Conservation (phyloP, 805 yeast genomes). For the Jamesozyma rosinii region DNA sequence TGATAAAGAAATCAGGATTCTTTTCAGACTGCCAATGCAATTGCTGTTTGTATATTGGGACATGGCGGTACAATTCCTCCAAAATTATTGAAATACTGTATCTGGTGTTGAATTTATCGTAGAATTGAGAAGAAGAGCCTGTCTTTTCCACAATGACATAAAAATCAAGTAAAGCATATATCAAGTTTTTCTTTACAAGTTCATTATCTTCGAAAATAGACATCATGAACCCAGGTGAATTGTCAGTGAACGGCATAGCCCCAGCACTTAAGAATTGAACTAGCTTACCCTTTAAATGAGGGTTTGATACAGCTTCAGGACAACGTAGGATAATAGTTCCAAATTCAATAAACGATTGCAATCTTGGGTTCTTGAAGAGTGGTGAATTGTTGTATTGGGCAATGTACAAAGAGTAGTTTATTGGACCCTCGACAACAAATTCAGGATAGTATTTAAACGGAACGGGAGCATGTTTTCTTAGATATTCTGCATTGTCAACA, state of each 20-base stretch:
- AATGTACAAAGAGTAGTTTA: conserved; percentile 60
- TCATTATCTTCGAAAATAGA: conserved; percentile 55
- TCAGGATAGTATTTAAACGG: conserved; percentile 86
- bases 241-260: conserved; percentile 46
- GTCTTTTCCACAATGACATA: conserved; percentile 94
- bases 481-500: conserved; percentile 64
- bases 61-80: conserved; percentile 68
- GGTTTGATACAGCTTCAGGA: conserved; percentile 80
- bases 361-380: conserved; percentile 43
- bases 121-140: conserved; percentile 89
- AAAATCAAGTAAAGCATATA: conserved; percentile 78
- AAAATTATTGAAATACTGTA: conserved; percentile 76
- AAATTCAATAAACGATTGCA: conserved; percentile 57
- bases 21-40: conserved; percentile 56
- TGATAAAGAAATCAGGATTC: conserved; percentile 75
- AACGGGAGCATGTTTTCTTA: conserved; percentile 53
- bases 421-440: conserved; percentile 70
- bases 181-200: conserved; percentile 52
- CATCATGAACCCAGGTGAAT: conserved; percentile 64
- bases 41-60: conserved; percentile 57
- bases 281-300: conserved; percentile 80
- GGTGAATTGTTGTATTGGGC: conserved; percentile 49
- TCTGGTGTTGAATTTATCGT: conserved; percentile 89
- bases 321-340: conserved; percentile 69
- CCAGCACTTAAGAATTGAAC: conserved; percentile 78